Evolutionary conservation across 2,329 filamentous ascomycete genomes (phyloP).

Genomic region (Ceratocystis harringtonii): DNA sequence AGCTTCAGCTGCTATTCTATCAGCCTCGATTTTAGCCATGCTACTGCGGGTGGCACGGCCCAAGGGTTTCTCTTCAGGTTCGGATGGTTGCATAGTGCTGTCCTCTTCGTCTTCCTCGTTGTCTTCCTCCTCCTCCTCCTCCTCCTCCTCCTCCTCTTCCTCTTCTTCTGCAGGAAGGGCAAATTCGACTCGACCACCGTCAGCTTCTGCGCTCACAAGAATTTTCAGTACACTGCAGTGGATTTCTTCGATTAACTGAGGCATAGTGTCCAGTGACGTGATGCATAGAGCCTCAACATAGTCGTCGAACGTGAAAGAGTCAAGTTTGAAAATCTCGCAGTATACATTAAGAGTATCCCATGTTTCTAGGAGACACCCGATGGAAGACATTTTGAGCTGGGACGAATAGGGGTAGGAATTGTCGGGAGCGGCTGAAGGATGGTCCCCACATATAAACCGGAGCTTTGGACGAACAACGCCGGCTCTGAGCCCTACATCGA

Average conservation of each 20-base stretch:
- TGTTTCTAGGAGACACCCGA: slow-evolving; percentile 74
- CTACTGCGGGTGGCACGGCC: slow-evolving; percentile 72
- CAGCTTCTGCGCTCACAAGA: slow-evolving; percentile 58
- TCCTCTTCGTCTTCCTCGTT: slow-evolving; percentile 45
- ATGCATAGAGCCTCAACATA: slow-evolving; percentile 78
- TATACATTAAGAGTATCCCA: slow-evolving; percentile 99
- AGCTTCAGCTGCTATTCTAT: slow-evolving; percentile 47
- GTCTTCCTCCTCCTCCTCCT: slow-evolving; percentile 44
- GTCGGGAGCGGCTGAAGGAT: slow-evolving; percentile 29
- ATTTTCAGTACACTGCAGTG: slow-evolving; percentile 86
- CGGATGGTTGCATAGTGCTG: slow-evolving; percentile 42
- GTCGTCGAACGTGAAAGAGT: slow-evolving; percentile 96
- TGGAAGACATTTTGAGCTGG: slow-evolving; percentile 59
- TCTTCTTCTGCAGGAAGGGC: slow-evolving; percentile 60
- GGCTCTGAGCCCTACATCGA: slow-evolving; percentile 60
- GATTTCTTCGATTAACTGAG: slow-evolving; percentile 76
- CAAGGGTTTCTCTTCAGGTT: slow-evolving; percentile 52
- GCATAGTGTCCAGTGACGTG: slow-evolving; percentile 55
- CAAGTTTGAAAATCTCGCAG: slow-evolving; percentile 80
- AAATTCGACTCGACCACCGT: slow-evolving; percentile 66
- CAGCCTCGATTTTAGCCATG: slow-evolving; percentile 64
- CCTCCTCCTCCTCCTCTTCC: slow-evolving; percentile 52
- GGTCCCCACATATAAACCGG: slow-evolving; percentile 59
- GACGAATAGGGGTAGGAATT: neutral
- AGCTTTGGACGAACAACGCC: slow-evolving; percentile 55